Base-by-base conservation (phyloP, 495 filamentous ascomycete genomes). In the Talaromyces proteolyticus region DNA sequence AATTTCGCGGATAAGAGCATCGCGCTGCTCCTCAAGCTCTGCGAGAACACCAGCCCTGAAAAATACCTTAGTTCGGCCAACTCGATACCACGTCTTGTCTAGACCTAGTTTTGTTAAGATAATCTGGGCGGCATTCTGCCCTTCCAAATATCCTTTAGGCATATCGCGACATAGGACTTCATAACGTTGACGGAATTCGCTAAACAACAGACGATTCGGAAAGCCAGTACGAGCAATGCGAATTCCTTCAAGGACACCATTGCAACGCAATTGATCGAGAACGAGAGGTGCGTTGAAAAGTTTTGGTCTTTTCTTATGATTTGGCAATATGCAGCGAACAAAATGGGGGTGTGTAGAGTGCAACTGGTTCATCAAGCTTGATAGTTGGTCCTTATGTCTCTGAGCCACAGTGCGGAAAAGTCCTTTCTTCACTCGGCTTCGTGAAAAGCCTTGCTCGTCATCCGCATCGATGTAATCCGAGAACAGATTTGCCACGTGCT, bases 311-410 rank as follows among this genome's bases (percentile, higher is more conserved):
- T 99, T 99, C 69, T 92, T 95, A 74, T 99, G 93, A 60, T 99
- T 99, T 12, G 94, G 94, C 43, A 99, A 81, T 52, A 99, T 99
- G 59, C 94, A 99, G 20, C 94, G 85, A 2, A 97, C 94, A 60
- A 99, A 99, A 67, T 99, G 94, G 38, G 94, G 94, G 64, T 99
- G 94, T 3, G 94, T 99, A 0, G 86, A 91, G 60, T 97, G 84
- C 14, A 99, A 80, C 59, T 96, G 90, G n/a, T 76, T 77, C 94
- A 99, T 99, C 47, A 99, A 73, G 51, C 85, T 95, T 1, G 89
- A 88, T 8, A 99, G 75, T 56, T 96, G 93, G 57, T 99, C 94
- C 62, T 99, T 99, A 69, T 99, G 94, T 52, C 92, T 77, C 65
- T 99, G 94, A 1, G 94, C 94, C 18, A 96, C 94, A 0, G 94